Percentiles rank a stretch among this genome's conserved stretches.
Evolutionary conservation across 306 rosid genomes (phyloP).

Genomic region (Ammopiptanthus mongolicus): DNA sequence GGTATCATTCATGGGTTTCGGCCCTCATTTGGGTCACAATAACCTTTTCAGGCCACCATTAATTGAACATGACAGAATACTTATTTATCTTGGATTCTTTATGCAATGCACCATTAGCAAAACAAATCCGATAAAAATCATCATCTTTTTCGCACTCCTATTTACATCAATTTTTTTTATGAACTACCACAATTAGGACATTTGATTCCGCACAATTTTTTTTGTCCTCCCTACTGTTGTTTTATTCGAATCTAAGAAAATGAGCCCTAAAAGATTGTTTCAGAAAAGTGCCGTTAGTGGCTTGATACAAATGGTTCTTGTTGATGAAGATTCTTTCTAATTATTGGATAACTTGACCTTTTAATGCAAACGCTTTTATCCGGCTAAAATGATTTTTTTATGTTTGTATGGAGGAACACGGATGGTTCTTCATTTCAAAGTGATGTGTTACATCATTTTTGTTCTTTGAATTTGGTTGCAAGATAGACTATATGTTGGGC

Average conservation of each 20-base stretch:
- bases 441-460: too few species aligned
- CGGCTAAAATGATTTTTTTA: too few species aligned
- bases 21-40: too few species aligned
- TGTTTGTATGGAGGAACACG: too few species aligned
- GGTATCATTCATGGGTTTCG: too few species aligned
- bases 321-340: background rate
- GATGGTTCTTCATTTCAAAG: too few species aligned
- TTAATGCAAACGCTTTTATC: background rate
- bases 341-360: background rate
- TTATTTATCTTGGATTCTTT: background rate
- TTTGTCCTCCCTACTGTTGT: too few species aligned
- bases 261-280: background rate
- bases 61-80: background rate
- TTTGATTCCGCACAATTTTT: too few species aligned
- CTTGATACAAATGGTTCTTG: background rate
- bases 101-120: background rate
- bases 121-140: background rate
- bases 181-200: too few species aligned
- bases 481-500: too few species aligned
- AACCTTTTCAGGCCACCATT: background rate
- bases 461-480: too few species aligned
- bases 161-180: background rate
- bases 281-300: background rate
- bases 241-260: background rate
- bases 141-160: background rate